These are phyloP conservation scores for Solanum hybrid DNA, from an alignment of 305 asterid species.

Conservation along the genomic window DNA sequence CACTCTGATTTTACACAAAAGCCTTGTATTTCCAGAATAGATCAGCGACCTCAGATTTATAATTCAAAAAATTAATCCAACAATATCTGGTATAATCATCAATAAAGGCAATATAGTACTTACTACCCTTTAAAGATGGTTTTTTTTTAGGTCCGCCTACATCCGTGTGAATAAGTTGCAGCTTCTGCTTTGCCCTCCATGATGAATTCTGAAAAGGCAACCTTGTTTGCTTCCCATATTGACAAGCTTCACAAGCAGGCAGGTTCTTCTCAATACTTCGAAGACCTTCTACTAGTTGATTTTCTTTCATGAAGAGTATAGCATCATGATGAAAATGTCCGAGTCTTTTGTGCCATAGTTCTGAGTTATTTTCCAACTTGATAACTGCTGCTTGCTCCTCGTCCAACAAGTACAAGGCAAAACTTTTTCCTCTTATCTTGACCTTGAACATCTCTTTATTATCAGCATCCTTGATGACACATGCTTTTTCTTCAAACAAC, in stretches of 20 bases:
- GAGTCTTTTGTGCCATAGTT: not conserved
- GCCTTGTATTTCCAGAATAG: not conserved
- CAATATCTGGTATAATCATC: not conserved
- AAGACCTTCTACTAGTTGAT: not conserved
- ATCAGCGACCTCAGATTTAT: not conserved
- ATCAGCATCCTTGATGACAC: not conserved
- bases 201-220: not conserved
- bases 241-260: not conserved
- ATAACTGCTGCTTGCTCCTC: not conserved
- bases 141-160: not conserved
- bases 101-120: not conserved
- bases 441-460: not conserved
- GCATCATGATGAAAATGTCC: not conserved
- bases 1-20: not conserved
- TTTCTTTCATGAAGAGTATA: not conserved
- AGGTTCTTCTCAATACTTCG: not conserved
- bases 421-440: constrained; percentile 1
- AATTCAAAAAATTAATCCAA: not conserved
- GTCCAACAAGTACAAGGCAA: not conserved
- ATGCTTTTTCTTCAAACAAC: not conserved
- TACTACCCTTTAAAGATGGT: not conserved
- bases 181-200: not conserved
- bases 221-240: not conserved
- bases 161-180: not conserved
- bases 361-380: not conserved